Percentiles rank a stretch among this genome's conserved stretches.
Evolutionary conservation across 495 filamentous ascomycete genomes (phyloP).

Genomic region (Usnea hakonensis): DNA sequence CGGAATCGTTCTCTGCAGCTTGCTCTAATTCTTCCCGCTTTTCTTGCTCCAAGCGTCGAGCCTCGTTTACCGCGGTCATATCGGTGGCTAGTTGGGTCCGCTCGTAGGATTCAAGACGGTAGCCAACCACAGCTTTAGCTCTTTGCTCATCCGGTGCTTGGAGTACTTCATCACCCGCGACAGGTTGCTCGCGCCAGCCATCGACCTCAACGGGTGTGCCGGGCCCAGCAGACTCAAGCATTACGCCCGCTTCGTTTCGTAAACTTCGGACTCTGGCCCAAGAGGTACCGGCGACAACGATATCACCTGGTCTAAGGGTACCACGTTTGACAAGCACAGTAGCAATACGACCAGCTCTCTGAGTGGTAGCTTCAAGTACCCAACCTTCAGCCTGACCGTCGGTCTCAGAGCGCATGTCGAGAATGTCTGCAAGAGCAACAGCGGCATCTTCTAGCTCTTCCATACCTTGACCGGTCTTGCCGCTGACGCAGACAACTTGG

Average conservation of each 20-base stretch:
- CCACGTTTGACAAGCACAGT: constrained; percentile 84
- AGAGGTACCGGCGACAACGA: constrained; percentile 78
- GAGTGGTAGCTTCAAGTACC: constrained; percentile 89
- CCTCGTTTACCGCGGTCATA: constrained; percentile 67
- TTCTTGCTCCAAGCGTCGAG: constrained; percentile 54
- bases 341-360: constrained; percentile 76
- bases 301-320: constrained; percentile 71
- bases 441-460: constrained; percentile 84
- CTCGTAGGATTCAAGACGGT: constrained; percentile 58
- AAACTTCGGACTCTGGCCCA: constrained; percentile 79
- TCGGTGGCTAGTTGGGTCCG: constrained; percentile 55
- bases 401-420: constrained; percentile 77
- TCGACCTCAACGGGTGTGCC: constrained; percentile 87
- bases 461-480: constrained; percentile 92
- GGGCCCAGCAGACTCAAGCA: constrained; percentile 67
- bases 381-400: constrained; percentile 81
- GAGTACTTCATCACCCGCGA: constrained; percentile 81
- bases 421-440: constrained; percentile 72
- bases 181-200: constrained; percentile 86
- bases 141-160: constrained; percentile 70
- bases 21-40: constrained; percentile 48
- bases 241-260: constrained; percentile 72
- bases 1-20: constrained; percentile 24
- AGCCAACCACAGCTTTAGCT: constrained; percentile 73
- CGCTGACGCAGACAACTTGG: constrained; percentile 82